Conservation (phyloP, 2,329 filamentous ascomycete species). For the Onygenales sp. region DNA sequence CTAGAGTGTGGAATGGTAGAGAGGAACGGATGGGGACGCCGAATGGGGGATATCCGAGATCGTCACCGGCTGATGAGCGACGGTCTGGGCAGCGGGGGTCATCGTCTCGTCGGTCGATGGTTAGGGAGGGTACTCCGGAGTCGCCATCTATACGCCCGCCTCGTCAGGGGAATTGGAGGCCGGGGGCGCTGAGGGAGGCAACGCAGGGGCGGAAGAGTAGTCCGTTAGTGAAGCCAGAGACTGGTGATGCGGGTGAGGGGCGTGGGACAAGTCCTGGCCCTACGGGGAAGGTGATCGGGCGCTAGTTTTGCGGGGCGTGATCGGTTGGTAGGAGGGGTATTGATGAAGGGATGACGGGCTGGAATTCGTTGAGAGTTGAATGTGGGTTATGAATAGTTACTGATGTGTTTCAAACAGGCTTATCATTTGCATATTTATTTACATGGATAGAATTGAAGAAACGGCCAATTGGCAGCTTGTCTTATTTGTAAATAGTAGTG, state of each 20-base stretch:
- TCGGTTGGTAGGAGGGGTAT: not conserved
- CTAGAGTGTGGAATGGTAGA: constrained; percentile 12
- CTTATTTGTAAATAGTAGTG: too few relatives aligned
- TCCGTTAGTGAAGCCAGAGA: constrained; percentile 22
- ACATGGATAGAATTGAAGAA: too few relatives aligned
- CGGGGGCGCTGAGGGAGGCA: constrained; percentile 8
- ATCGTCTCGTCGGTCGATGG: constrained; percentile 15
- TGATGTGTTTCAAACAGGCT: too few relatives aligned
- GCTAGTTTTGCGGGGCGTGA: not conserved
- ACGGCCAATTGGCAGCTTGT: too few relatives aligned
- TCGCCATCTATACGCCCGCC: constrained; percentile 15
- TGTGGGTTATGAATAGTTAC: too few relatives aligned
- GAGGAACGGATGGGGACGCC: constrained; percentile 11
- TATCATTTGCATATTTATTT: too few relatives aligned
- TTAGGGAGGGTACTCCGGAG: constrained; percentile 7
- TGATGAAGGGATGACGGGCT: not conserved
- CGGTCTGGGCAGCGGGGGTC: constrained; percentile 20
- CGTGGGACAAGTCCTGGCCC: constrained; percentile 20
- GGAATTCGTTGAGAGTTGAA: too few relatives aligned
- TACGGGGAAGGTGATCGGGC: not conserved
- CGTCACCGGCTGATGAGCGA: constrained; percentile 16
- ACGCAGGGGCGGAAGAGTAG: constrained; percentile 21
- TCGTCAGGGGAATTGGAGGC: constrained; percentile 10
- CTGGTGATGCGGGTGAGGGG: constrained; percentile 20
- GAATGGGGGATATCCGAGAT: constrained; percentile 17